Conservation (phyloP, 331 rosid genomes). For the Dryas integrifolia region DNA sequence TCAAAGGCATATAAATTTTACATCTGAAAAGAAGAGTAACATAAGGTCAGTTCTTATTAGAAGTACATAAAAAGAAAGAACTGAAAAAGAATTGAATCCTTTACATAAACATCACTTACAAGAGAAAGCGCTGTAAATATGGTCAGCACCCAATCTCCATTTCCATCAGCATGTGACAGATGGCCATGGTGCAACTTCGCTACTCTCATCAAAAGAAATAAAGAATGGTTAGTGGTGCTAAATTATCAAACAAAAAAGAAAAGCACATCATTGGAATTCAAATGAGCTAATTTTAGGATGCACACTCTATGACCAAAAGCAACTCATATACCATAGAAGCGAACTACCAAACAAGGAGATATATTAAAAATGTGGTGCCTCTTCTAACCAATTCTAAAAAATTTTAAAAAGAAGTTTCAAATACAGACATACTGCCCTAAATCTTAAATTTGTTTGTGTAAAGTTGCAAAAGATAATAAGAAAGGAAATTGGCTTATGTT, state of each 20-base stretch:
- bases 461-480: neutral
- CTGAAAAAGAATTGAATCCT: neutral
- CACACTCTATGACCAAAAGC: neutral
- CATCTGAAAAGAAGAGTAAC: no score
- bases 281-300: neutral
- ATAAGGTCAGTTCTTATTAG: no score
- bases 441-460: neutral
- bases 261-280: neutral
- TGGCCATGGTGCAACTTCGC: slow-evolving; percentile 94
- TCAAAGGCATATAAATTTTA: neutral
- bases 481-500: no score
- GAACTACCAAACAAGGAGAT: neutral
- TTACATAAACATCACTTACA: slow-evolving; percentile 48
- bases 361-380: neutral
- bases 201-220: slow-evolving; percentile 35
- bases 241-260: slow-evolving; percentile 18
- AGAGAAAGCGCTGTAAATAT: slow-evolving; percentile 81
- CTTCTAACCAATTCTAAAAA: neutral
- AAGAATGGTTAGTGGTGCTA: slow-evolving; percentile 7
- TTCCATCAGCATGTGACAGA: slow-evolving; percentile 89
- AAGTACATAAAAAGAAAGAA: neutral
- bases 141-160: slow-evolving; percentile 95
- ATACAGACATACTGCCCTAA: no score
- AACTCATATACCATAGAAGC: neutral
- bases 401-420: no score